Percentiles rank a stretch among this genome's conserved stretches.
Conservation (phyloP, 441 rosid genomes). For the Gossypium schwendimanii region DNA sequence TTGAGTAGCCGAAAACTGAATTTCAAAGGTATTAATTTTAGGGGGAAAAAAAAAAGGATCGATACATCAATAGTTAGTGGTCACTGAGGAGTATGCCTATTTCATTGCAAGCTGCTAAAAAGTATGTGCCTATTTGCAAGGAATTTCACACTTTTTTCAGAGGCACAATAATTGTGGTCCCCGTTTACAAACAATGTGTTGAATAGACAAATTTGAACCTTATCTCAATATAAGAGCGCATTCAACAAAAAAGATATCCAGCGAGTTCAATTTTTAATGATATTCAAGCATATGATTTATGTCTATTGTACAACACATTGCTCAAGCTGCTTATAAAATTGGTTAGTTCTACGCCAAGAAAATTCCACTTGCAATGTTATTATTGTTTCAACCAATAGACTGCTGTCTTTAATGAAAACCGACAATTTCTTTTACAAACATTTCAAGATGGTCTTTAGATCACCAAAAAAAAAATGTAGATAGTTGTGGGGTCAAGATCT, state of each 20-base stretch:
- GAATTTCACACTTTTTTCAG: background rate
- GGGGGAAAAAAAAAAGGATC: background rate
- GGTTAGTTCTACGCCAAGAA: background rate
- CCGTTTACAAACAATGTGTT: background rate
- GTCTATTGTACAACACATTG: background rate
- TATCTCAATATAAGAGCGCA: background rate
- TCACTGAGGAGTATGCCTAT: background rate
- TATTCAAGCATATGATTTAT: background rate
- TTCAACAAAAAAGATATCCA: background rate
- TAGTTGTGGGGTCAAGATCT: background rate
- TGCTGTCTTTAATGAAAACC: background rate
- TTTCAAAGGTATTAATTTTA: background rate
- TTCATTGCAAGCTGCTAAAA: constrained; percentile 1
- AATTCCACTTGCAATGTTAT: background rate
- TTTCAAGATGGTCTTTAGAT: background rate
- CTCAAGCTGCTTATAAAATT: background rate
- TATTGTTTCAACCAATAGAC: background rate
- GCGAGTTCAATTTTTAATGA: background rate
- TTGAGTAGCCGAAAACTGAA: background rate
- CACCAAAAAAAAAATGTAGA: background rate
- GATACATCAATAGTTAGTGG: background rate
- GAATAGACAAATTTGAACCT: background rate
- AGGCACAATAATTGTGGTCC: background rate
- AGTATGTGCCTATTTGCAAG: background rate
- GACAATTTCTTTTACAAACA: background rate